These are phyloP conservation scores for Vaccinium corymbosum DNA, from an alignment of 148 eudicot species.

Conservation along the genomic window DNA sequence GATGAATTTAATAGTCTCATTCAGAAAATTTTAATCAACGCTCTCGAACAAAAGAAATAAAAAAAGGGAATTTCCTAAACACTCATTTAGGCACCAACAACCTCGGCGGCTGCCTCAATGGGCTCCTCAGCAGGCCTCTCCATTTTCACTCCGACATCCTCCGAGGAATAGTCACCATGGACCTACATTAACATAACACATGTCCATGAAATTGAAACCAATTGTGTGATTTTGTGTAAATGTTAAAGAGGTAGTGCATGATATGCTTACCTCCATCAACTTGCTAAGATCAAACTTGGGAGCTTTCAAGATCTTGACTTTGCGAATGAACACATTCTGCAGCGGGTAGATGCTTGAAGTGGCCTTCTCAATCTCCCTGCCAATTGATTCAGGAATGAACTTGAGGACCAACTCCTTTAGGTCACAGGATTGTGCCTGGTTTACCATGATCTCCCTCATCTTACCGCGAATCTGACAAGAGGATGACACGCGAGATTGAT, in stretches of 20 bases:
- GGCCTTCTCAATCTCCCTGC: slow-evolving; percentile 83
- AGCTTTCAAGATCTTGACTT: slow-evolving; percentile 82
- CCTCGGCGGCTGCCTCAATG: slow-evolving; percentile 42
- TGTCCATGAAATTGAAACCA: background rate
- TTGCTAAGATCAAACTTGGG: slow-evolving; percentile 86
- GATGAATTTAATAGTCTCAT: background rate
- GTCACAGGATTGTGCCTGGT: slow-evolving; percentile 77
- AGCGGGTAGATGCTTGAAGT: slow-evolving; percentile 77
- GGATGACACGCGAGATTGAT: background rate
- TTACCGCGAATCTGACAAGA: slow-evolving; percentile 64
- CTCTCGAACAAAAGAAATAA: background rate
- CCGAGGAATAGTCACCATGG: slow-evolving; percentile 59
- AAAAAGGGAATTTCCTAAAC: background rate
- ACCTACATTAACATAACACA: slow-evolving; percentile 35
- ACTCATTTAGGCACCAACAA: slow-evolving; percentile 12
- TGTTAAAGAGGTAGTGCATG: background rate
- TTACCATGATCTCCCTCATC: slow-evolving; percentile 87
- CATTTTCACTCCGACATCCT: slow-evolving; percentile 70
- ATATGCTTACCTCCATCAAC: slow-evolving; percentile 67
- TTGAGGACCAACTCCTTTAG: slow-evolving; percentile 77
- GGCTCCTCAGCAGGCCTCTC: slow-evolving; percentile 75
- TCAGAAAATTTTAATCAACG: background rate
- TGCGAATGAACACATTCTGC: slow-evolving; percentile 75
- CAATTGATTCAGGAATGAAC: slow-evolving; percentile 84
- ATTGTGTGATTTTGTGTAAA: background rate